These are phyloP conservation scores for Fraxinus floribunda DNA, from an alignment of 305 asterid genomes.

Conservation along the genomic window DNA sequence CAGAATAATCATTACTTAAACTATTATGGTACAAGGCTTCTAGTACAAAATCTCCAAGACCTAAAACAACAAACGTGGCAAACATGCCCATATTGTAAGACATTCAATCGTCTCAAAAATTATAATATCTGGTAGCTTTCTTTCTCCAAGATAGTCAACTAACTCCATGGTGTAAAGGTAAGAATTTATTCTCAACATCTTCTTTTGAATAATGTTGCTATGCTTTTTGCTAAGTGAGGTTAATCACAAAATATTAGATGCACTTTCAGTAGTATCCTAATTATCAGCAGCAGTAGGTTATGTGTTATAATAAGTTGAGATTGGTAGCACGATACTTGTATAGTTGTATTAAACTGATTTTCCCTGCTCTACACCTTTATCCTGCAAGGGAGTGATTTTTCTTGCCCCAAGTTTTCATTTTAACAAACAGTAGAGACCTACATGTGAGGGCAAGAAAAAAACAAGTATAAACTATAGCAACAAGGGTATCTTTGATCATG, in stretches of 20 bases:
- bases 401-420: neutral
- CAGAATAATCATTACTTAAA: conserved; percentile 18
- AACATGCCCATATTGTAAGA: conserved; percentile 1
- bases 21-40: neutral
- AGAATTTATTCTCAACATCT: neutral
- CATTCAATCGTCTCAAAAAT: conserved; percentile 6
- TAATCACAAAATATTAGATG: neutral
- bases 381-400: neutral
- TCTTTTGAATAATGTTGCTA: neutral
- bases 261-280: neutral
- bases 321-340: neutral
- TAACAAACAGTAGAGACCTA: neutral
- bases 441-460: neutral
- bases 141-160: neutral
- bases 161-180: neutral
- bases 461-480: neutral
- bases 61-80: neutral
- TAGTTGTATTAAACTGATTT: neutral
- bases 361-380: neutral
- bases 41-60: conserved; percentile 11
- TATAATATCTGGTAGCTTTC: conserved; percentile 1
- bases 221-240: neutral
- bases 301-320: neutral
- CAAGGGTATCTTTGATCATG: neutral
- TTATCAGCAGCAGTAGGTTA: neutral